Evolutionary conservation across 2,329 filamentous ascomycete species (phyloP), one percentile per base, ranked within the genome.

Genomic region (Diatrype stigma): DNA sequence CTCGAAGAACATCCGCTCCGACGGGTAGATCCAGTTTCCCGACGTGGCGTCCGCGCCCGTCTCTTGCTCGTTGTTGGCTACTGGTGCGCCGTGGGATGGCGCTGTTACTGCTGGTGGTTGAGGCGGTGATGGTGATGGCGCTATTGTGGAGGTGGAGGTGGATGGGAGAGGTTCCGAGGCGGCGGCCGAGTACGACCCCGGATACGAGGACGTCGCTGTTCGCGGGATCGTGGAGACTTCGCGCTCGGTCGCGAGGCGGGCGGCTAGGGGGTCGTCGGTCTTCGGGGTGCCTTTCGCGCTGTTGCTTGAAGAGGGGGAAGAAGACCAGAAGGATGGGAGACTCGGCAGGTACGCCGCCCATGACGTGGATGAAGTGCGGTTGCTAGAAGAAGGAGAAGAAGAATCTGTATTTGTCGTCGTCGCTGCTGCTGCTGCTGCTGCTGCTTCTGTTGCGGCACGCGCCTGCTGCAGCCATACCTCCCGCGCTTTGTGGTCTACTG

Each of bases 1-100:
- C 45, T 96, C 89, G 73, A 97, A 97, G 77, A 99, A 99, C 85
- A 96, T 96, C 65, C 89, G 87, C 69, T 97, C 93, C 0, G 89
- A 94, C 0, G 94, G 94, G 70, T 99, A 99, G 54, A 99, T 86
- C 94, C 94, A 99, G 69, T 96, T 96, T 0, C 93, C 93, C 0
- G 82, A 82, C 35, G 73, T 67, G 47, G 78, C 74, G 62, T 90
- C 85, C 21, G 84, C 78, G 55, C 88, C 87, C 0, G 86, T 88
- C 67, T 96, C 91, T 55, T 81, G 72, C 71, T 96, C 90, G 54
- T 82, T 79, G 70, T 96, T 96, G 14, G 87, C 63, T 1, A 69
- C 63, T 1, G 69, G 56, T 16, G 50, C 46, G 34, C 30, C 49
- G 22, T 10, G 47, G 23, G 11, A 48, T 12, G 46, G n/a, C 28